phyloP scores from a whole-genome alignment of 1,139 yeast genomes.

The Geotrichum restrictum region DNA sequence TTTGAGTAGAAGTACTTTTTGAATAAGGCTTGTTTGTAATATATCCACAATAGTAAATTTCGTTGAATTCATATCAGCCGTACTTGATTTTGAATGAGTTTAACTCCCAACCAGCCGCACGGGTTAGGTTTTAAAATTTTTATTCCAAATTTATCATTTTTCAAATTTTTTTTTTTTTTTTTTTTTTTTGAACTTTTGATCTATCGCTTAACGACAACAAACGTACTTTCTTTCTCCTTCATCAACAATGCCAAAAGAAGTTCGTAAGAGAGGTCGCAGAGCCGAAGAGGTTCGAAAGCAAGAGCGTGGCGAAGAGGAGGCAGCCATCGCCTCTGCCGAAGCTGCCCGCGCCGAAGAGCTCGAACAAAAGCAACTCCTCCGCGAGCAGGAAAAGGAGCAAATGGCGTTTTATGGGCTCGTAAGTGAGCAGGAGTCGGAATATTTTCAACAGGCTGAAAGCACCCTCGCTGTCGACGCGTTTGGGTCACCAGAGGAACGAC shows the following conservation, averaged over 20 bases:
- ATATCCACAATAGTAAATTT: too few relatives aligned
- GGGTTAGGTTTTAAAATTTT: conserved; percentile 9
- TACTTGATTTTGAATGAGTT: too few relatives aligned
- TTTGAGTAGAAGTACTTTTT: background rate
- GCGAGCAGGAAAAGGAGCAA: conserved; percentile 22
- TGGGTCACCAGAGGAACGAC: conserved; percentile 66
- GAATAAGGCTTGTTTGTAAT: too few relatives aligned
- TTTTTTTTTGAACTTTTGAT: background rate
- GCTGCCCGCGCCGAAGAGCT: conserved; percentile 17
- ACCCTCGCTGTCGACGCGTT: conserved; percentile 79
- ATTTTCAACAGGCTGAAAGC: conserved; percentile 88
- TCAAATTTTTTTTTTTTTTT: background rate
- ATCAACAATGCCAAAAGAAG: conserved; percentile 27
- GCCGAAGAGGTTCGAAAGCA: conserved; percentile 44
- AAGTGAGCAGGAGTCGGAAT: conserved; percentile 77
- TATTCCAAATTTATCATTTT: too few relatives aligned
- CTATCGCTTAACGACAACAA: background rate
- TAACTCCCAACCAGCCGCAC: conserved; percentile 11
- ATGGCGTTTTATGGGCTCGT: conserved; percentile 74
- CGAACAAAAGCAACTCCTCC: conserved; percentile 17
- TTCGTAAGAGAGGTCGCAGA: conserved; percentile 62
- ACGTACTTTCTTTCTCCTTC: background rate
- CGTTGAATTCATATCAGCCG: too few relatives aligned
- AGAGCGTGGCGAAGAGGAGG: conserved; percentile 26
- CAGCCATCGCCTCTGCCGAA: conserved; percentile 10